These are phyloP conservation scores for Floccularia luteovirens DNA, from an alignment of 768 basidiomycete genomes.

Conservation along the genomic window DNA sequence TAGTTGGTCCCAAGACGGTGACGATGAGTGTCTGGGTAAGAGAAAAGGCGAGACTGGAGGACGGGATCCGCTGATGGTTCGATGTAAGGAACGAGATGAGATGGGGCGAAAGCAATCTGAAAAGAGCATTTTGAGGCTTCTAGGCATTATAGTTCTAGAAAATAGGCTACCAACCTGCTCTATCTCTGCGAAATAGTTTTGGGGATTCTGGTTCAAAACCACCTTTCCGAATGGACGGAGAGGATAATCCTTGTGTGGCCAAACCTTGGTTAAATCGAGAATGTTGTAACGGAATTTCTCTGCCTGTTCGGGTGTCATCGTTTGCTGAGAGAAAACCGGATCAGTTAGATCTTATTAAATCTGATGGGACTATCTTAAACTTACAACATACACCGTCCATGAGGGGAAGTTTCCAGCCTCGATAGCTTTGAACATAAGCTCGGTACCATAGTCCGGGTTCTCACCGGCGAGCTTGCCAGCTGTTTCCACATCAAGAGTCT, in stretches of 20 bases:
- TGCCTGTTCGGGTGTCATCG: conserved; percentile 88
- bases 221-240: conserved; percentile 83
- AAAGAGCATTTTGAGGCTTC: too few species aligned
- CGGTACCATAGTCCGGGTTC: conserved; percentile 82
- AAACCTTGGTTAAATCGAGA: conserved; percentile 86
- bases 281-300: conserved; percentile 88
- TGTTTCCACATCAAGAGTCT: conserved; percentile 66
- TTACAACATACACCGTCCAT: conserved; percentile 83
- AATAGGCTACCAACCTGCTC: conserved; percentile 60
- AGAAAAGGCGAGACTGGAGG: conserved; percentile 90
- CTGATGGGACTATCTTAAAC: conserved; percentile 13
- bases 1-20: conserved; percentile 79
- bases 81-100: conserved; percentile 81
- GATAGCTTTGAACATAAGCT: conserved; percentile 76
- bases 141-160: too few species aligned
- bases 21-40: conserved; percentile 86
- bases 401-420: conserved; percentile 73
- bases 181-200: conserved; percentile 92
- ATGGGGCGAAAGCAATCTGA: conserved; percentile 79
- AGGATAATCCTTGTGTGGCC: conserved; percentile 86
- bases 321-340: conserved; percentile 55
- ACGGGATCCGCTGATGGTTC: conserved; percentile 91
- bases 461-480: conserved; percentile 61
- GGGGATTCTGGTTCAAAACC: conserved; percentile 67
- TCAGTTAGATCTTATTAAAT: not conserved